phyloP scores from a whole-genome alignment of 2,329 filamentous ascomycete genomes.

The Paraphoma chrysanthemicola region DNA sequence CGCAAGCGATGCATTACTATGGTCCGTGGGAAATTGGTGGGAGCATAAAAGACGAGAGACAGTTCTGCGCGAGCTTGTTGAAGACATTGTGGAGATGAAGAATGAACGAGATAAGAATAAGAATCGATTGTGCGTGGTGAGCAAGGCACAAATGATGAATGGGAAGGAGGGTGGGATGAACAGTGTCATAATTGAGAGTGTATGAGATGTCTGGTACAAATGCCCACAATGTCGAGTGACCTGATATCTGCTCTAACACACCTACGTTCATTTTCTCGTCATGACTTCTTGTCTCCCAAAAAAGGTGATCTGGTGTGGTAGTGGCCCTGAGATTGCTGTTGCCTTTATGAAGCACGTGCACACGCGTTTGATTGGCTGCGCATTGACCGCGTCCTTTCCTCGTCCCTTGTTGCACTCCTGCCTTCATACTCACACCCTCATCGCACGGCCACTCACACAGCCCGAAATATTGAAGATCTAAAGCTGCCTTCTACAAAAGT shows the following conservation, averaged over 20 bases:
- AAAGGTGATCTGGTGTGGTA: no score
- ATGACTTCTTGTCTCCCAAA: no score
- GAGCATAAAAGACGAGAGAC: not conserved
- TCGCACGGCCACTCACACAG: not conserved
- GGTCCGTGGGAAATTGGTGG: not conserved
- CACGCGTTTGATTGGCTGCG: slow-evolving; percentile 15
- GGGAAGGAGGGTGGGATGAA: no score
- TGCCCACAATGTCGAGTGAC: no score
- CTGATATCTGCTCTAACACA: no score
- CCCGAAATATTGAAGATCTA: not conserved
- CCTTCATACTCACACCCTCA: not conserved
- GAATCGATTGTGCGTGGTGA: no score
- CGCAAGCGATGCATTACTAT: not conserved
- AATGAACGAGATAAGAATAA: no score
- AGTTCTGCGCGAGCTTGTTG: not conserved
- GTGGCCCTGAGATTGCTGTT: no score
- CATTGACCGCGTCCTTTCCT: not conserved
- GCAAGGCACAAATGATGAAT: no score
- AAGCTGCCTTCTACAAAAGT: not conserved
- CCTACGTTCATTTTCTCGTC: no score
- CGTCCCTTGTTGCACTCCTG: not conserved
- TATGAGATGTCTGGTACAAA: no score
- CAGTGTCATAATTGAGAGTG: no score
- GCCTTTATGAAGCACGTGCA: slow-evolving; percentile 5
- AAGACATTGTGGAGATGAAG: not conserved